phyloP scores from a whole-genome alignment of 345 rosid species.

The Hibiscus syriacus region DNA sequence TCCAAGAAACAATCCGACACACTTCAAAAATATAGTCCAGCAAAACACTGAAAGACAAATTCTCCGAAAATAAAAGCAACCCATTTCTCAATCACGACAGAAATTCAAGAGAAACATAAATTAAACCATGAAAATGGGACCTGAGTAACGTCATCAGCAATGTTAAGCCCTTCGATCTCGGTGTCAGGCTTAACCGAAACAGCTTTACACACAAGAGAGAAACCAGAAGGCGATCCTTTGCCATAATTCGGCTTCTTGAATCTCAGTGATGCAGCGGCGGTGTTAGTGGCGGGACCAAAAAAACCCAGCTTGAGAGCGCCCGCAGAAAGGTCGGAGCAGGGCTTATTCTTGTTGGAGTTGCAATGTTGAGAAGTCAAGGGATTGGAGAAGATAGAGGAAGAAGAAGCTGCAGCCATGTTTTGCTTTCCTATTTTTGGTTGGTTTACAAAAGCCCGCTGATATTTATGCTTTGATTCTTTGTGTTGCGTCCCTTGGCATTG shows the following conservation, averaged over 20 bases:
- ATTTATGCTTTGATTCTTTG: too few relatives aligned
- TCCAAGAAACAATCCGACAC: not conserved
- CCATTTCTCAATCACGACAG: not conserved
- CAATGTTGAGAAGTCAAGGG: conserved; percentile 34
- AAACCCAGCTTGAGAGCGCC: conserved; percentile 18
- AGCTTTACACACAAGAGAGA: conserved; percentile 58
- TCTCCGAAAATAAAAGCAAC: conserved; percentile 1
- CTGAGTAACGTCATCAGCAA: too few relatives aligned
- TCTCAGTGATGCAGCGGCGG: conserved; percentile 8
- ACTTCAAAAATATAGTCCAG: not conserved
- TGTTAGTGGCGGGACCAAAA: conserved; percentile 11
- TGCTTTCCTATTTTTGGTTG: too few relatives aligned
- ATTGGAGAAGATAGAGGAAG: conserved; percentile 31
- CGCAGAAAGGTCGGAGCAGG: conserved; percentile 15
- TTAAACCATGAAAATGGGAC: not conserved
- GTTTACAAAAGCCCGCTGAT: too few relatives aligned
- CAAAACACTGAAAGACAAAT: not conserved
- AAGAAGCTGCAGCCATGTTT: conserved; percentile 28
- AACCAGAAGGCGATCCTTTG: conserved; percentile 17
- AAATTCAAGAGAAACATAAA: not conserved
- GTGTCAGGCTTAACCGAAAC: too few relatives aligned
- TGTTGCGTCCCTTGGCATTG: too few relatives aligned
- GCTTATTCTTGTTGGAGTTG: conserved; percentile 23
- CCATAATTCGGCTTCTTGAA: too few relatives aligned
- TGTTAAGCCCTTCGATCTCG: too few relatives aligned